These are phyloP conservation scores for Dichomitus squalens DNA, from an alignment of 1,284 basidiomycete genomes.

Conservation along the genomic window DNA sequence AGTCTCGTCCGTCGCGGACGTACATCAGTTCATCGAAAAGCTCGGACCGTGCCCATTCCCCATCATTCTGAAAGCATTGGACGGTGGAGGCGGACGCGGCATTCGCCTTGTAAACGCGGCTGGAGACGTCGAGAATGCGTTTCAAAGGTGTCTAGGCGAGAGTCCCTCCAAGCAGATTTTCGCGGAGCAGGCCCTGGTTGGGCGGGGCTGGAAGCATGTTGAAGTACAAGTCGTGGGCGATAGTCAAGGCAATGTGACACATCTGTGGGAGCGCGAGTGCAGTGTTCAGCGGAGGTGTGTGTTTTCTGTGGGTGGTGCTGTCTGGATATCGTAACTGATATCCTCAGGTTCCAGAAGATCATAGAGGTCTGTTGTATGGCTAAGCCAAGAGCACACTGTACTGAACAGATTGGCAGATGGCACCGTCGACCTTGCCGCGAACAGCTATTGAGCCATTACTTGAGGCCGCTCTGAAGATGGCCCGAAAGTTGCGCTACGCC, in stretches of 20 bases:
- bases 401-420: slow-evolving; percentile 6
- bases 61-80: slow-evolving; percentile 56
- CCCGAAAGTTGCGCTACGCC: slow-evolving; percentile 14
- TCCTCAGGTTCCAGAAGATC: slow-evolving; percentile 20
- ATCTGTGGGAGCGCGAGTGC: slow-evolving; percentile 24
- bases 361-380: slow-evolving; percentile 10
- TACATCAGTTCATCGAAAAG: slow-evolving; percentile 34
- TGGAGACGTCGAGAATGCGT: slow-evolving; percentile 41
- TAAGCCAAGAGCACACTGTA: background rate
- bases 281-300: slow-evolving; percentile 20
- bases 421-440: slow-evolving; percentile 12
- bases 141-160: slow-evolving; percentile 44
- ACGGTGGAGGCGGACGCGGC: slow-evolving; percentile 59
- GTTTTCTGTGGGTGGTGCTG: background rate
- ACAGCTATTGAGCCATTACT: slow-evolving; percentile 7
- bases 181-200: slow-evolving; percentile 39
- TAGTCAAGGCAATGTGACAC: slow-evolving; percentile 6
- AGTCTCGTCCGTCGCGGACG: slow-evolving; percentile 37
- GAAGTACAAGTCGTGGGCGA: slow-evolving; percentile 23
- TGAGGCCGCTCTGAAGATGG: slow-evolving; percentile 19
- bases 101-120: slow-evolving; percentile 40
- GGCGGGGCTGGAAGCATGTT: slow-evolving; percentile 21
- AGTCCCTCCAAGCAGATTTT: slow-evolving; percentile 42
- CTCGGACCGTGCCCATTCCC: slow-evolving; percentile 42
- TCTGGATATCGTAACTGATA: background rate